Conservation (phyloP, 805 yeast species). For the Lipomyces yamadae region DNA sequence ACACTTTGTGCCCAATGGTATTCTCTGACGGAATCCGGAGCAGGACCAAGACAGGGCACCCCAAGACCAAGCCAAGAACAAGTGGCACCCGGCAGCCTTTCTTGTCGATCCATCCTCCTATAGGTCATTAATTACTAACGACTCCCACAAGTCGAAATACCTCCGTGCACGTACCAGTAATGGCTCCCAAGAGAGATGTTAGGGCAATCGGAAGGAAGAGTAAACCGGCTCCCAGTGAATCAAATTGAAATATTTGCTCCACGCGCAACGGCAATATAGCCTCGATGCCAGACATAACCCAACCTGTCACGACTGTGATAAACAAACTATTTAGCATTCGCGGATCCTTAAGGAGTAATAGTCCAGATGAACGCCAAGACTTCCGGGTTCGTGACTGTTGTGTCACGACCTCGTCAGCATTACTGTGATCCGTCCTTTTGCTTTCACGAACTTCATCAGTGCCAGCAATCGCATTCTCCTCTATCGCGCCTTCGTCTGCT, state of each 20-base stretch:
- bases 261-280: constrained; percentile 45
- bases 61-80: constrained; percentile 40
- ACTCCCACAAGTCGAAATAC: background rate
- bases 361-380: constrained; percentile 6
- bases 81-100: constrained; percentile 42
- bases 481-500: constrained; percentile 37
- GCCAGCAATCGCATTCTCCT: no score
- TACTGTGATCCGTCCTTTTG: background rate
- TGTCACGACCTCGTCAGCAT: background rate
- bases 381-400: background rate
- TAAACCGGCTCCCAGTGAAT: constrained; percentile 43
- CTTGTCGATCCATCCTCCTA: constrained; percentile 41
- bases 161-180: constrained; percentile 9
- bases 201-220: constrained; percentile 44
- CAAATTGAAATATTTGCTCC: constrained; percentile 41
- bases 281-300: constrained; percentile 45
- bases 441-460: background rate
- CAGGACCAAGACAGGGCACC: constrained; percentile 35
- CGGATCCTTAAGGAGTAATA: constrained; percentile 19
- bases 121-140: background rate
- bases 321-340: constrained; percentile 39
- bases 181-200: constrained; percentile 43
- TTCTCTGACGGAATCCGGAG: constrained; percentile 42
- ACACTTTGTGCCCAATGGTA: constrained; percentile 39
- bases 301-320: constrained; percentile 41